Percentiles rank a stretch among this genome's conserved stretches.
phyloP scores from a whole-genome alignment of 2,329 filamentous ascomycete genomes.

The Penicillium frequentans region DNA sequence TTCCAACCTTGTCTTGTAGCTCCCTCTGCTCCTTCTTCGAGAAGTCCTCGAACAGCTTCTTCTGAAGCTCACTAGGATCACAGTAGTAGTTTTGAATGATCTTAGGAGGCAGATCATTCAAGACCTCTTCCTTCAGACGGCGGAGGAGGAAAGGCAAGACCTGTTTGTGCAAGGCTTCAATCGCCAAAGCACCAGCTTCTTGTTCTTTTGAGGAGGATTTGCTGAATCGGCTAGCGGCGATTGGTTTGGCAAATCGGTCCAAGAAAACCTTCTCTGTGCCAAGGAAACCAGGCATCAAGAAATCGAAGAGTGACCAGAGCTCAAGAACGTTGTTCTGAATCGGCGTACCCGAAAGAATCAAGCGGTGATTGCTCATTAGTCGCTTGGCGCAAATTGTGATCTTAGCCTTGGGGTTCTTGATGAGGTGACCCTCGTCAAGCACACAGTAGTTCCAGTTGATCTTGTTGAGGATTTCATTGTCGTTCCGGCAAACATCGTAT shows the following conservation, averaged over 20 bases:
- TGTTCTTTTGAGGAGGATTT: conserved; percentile 99
- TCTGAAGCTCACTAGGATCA: conserved; percentile 91
- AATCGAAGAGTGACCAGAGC: conserved; percentile 97
- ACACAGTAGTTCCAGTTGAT: conserved; percentile 97
- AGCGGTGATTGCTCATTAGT: conserved; percentile 84
- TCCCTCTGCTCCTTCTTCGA: conserved; percentile 89
- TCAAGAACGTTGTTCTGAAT: conserved; percentile 98
- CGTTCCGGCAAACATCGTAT: conserved; percentile 96
- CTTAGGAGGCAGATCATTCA: conserved; percentile 95
- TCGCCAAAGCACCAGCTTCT: conserved; percentile 91
- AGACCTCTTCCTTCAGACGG: conserved; percentile 93
- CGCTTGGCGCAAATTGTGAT: conserved; percentile 91
- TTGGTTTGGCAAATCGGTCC: conserved; percentile 91
- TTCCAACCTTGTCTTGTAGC: conserved; percentile 77
- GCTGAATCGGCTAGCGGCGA: conserved; percentile 88
- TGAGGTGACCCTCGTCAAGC: conserved; percentile 93
- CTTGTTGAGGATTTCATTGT: conserved; percentile 78
- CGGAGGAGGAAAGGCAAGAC: conserved; percentile 94
- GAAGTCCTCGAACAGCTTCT: conserved; percentile 95
- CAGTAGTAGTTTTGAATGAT: conserved; percentile 99
- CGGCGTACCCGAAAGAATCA: conserved; percentile 94
- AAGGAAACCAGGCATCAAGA: conserved; percentile 97
- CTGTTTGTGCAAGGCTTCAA: conserved; percentile 98
- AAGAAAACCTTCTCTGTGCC: conserved; percentile 96
- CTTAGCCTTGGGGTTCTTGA: conserved; percentile 98